Conservation (phyloP, 805 yeast species). For the Candida ficus region DNA sequence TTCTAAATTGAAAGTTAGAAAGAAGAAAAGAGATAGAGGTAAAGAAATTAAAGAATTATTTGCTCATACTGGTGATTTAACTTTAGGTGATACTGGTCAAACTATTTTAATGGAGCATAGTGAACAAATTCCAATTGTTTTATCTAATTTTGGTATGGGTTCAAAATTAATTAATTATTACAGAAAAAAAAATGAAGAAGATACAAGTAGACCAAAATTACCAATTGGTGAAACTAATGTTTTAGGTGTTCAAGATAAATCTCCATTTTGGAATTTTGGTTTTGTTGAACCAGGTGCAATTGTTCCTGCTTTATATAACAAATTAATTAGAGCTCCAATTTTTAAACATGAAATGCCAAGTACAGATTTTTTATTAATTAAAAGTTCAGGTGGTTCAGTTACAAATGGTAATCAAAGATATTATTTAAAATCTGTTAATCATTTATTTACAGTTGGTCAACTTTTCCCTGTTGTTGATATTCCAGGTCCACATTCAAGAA, state of each 20-base stretch:
- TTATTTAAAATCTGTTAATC: constrained; percentile 63
- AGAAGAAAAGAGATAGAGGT: constrained; percentile 86
- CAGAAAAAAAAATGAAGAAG: constrained; percentile 77
- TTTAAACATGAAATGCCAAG: constrained; percentile 74
- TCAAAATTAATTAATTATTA: constrained; percentile 89
- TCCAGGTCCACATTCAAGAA: constrained; percentile 97
- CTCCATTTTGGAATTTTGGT: constrained; percentile 98
- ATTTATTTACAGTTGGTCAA: constrained; percentile 85
- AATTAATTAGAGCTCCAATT: constrained; percentile 88
- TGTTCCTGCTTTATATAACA: constrained; percentile 90
- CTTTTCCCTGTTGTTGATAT: constrained; percentile 89
- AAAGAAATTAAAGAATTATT: constrained; percentile 74
- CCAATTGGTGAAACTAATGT: constrained; percentile 94
- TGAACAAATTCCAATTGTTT: constrained; percentile 78
- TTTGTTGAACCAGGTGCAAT: constrained; percentile 91
- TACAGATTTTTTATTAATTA: constrained; percentile 78
- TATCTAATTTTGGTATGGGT: constrained; percentile 94
- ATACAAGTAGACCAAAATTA: constrained; percentile 79
- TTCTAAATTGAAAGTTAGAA: constrained; percentile 68
- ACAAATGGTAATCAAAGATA: constrained; percentile 64
- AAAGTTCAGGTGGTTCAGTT: constrained; percentile 73
- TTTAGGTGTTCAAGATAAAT: constrained; percentile 90
- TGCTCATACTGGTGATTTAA: constrained; percentile 64
- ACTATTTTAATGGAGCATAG: constrained; percentile 81
- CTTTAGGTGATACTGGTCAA: constrained; percentile 78